Evolutionary conservation across 768 basidiomycete genomes (phyloP), one percentile per base, ranked within the genome.

Genomic region (Boletus pseudopeckii): DNA sequence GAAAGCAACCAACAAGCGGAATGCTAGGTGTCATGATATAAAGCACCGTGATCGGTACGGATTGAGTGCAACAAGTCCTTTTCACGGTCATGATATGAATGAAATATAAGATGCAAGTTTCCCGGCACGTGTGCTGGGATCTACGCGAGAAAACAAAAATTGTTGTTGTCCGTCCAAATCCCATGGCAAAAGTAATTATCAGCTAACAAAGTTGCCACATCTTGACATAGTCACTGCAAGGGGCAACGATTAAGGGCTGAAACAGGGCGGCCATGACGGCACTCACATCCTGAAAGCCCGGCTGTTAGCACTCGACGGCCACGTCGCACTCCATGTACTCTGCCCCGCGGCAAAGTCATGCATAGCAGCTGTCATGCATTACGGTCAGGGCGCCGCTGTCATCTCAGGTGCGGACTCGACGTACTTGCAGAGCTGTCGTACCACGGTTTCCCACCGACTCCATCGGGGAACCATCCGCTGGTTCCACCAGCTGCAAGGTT

Each of bases 401-500:
- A 57, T 51, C 22, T 45, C 43, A 54, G 39, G 7, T 4, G 40
- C 32, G 33, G n/a, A 44, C n/a, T 17, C 1, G 4, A 73, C 78
- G 40, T 60, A 83, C 80, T 78, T 39, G 56, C 59, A 33, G 80
- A 80, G 17, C 72, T 72, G 65, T 92, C 84, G 32, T 84, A 76
- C 90, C 89, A 92, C 20, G 63, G 53, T 24, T 69, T 69, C 13
- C 78, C 74, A 17, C 90, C 91, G 41, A 88, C 81, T 10, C 75
- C 18, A 34, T 69, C 68, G 1, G 68, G 68, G 50, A 69, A 69
- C 68, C 68, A 69, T 30, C 85, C 92, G 58, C 82, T 90, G 36
- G 88, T 91, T 2, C 85, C 85, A 10, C 92, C 92, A 10, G 82
- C 90, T 2, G 85, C 90, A 34, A 94, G 79, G 66, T 89, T 80